Evolutionary conservation across 1,284 basidiomycete genomes (phyloP).

Genomic region (Coniferiporia sulphurascens): DNA sequence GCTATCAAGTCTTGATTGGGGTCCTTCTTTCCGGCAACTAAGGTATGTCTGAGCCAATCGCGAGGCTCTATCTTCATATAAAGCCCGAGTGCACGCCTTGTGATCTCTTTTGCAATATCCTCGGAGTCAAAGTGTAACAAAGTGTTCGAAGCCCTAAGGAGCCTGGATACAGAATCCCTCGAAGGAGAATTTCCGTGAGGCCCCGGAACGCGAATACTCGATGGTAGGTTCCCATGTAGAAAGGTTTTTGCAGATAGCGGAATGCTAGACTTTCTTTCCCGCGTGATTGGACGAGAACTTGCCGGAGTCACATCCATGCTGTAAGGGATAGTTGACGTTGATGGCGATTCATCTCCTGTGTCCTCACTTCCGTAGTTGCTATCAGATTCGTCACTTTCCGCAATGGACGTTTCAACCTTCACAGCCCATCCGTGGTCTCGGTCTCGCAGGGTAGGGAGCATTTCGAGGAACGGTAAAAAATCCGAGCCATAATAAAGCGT

Average conservation of each 20-base stretch:
- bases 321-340: slow-evolving; percentile 18
- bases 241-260: slow-evolving; percentile 46
- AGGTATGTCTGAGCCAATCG: slow-evolving; percentile 73
- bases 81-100: slow-evolving; percentile 53
- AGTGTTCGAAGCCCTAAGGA: slow-evolving; percentile 29
- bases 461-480: slow-evolving; percentile 73
- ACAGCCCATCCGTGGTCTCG: slow-evolving; percentile 66
- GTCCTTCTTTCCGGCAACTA: slow-evolving; percentile 62
- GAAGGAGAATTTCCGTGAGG: slow-evolving; percentile 1
- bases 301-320: slow-evolving; percentile 16
- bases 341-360: slow-evolving; percentile 27
- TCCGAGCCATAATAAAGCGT: slow-evolving; percentile 78
- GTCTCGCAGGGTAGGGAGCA: slow-evolving; percentile 55
- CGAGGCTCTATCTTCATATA: slow-evolving; percentile 76
- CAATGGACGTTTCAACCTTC: slow-evolving; percentile 48
- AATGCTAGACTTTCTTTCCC: slow-evolving; percentile 64
- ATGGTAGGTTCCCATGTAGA: slow-evolving; percentile 20
- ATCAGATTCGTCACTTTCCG: slow-evolving; percentile 59
- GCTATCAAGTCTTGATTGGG: slow-evolving; percentile 59
- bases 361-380: slow-evolving; percentile 50
- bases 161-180: slow-evolving; percentile 8
- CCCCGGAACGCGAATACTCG: slow-evolving; percentile 3
- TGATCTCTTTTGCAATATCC: slow-evolving; percentile 75
- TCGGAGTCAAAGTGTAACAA: slow-evolving; percentile 31
- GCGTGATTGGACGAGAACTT: slow-evolving; percentile 24